Base-by-base conservation (phyloP, 2,329 filamentous ascomycete genomes). In the Pseudogymnoascus sp. region DNA sequence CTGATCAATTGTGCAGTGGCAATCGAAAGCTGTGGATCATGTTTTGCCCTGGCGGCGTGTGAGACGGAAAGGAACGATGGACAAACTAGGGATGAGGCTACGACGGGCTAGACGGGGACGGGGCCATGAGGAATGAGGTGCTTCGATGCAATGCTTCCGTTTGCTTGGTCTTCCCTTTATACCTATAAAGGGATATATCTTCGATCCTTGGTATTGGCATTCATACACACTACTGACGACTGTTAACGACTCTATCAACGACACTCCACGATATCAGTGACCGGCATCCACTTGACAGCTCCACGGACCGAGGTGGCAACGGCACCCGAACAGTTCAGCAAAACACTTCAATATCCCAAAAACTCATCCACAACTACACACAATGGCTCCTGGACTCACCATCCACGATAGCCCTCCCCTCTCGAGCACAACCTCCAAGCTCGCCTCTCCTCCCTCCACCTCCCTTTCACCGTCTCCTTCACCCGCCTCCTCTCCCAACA, bases 101-200 rank as follows among this genome's bases (percentile, higher is more conserved):
- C 42, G 25, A n/a, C 15, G 42, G 42, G 21, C 42, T 48, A 45
- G 42, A 48, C 25, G 12, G 13, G 25, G 42, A 48, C 42, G 21
- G 25, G 42, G 42, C 15, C 12, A 29, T 18, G 42, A 48, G 5
- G 6, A 9, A 42, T 21, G 42, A 48, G 21, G 25, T 48, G 25
- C 25, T 48, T 48, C 42, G 42, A 18, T 18, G 18, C 18, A 18
- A 48, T 48, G 42, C 42, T 29, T 48, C 42, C 2, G 42, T 7
- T n/a, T 29, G 42, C 42, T 45, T n/a, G 42, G 13, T 48, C 42
- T 48, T 48, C 42, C 21, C 2, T 48, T 48, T 29, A 48, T 48
- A 48, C 15, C 25, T 48, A 48, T 48, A 48, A 48, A 48, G 42
- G 12, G 42, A 48, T 48, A 48, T 48, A 48, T 48, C 42, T 48